These are phyloP conservation scores for Trebouxia sp. DNA, from an alignment of 139 green algal genomes.

Conservation along the genomic window DNA sequence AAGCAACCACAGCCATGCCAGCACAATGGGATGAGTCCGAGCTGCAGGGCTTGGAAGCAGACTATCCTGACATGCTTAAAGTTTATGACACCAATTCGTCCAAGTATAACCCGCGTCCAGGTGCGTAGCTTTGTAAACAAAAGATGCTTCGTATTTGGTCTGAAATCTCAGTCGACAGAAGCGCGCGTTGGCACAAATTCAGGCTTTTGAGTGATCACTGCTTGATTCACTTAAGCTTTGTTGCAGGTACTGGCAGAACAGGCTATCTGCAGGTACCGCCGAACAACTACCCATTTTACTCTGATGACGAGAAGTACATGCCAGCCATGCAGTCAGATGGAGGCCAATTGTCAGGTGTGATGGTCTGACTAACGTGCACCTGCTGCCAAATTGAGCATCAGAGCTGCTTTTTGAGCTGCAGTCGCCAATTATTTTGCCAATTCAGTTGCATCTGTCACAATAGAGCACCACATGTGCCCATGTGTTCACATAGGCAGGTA, in stretches of 20 bases:
- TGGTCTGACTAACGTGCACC: neutral
- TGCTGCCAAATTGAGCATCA: neutral
- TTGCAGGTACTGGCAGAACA: slow-evolving; percentile 76
- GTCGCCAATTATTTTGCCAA: neutral
- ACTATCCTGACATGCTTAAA: slow-evolving; percentile 2
- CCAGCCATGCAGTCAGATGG: slow-evolving; percentile 83
- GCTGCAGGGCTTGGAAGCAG: neutral
- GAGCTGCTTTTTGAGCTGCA: neutral
- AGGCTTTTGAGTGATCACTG: too few relatives aligned
- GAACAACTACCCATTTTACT: slow-evolving; percentile 94
- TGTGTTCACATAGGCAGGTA: neutral
- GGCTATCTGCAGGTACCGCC: slow-evolving; percentile 75
- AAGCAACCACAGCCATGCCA: too few relatives aligned
- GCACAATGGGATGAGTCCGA: neutral
- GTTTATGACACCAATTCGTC: neutral
- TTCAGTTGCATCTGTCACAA: too few relatives aligned
- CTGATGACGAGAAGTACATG: slow-evolving; percentile 78
- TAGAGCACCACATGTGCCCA: neutral
- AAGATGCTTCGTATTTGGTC: neutral
- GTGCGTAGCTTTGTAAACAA: neutral
- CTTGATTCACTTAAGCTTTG: neutral
- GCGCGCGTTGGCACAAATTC: neutral
- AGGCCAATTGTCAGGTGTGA: slow-evolving; percentile 83
- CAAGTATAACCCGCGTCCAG: slow-evolving; percentile 7
- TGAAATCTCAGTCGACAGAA: neutral